A percentile compares a stretch with the other conserved stretches of the same genome.
Conservation (phyloP, 805 yeast species). For the Teunomyces lycoperdinae region DNA sequence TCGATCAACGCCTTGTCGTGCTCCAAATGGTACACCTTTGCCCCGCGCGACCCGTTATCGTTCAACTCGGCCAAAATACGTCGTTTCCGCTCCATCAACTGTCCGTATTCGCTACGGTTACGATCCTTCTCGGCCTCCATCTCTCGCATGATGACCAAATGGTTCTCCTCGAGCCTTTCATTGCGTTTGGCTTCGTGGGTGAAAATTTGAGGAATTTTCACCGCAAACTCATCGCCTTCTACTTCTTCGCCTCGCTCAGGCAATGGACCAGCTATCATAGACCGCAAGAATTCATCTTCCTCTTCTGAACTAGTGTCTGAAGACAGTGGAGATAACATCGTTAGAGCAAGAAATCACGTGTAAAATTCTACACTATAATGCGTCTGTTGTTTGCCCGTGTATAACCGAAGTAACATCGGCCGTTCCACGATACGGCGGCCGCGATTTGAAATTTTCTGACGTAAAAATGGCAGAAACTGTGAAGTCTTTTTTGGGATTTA, state of each 20-base stretch:
- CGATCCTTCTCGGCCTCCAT: conserved; percentile 16
- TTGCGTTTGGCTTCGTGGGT: conserved; percentile 26
- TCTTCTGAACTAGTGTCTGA: not conserved
- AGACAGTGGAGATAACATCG: not conserved
- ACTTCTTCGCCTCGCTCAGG: not conserved
- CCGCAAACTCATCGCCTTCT: conserved; percentile 14
- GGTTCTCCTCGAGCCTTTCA: conserved; percentile 18
- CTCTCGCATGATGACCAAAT: conserved; percentile 17
- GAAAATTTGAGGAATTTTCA: conserved; percentile 29
- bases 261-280: not conserved
- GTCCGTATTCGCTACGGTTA: conserved; percentile 13
- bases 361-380: not conserved
- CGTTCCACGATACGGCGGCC: not conserved
- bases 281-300: not conserved
- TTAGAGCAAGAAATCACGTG: not conserved
- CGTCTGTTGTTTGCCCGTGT: not conserved
- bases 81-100: conserved; percentile 12
- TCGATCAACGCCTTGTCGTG: conserved; percentile 21
- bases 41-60: conserved; percentile 27
- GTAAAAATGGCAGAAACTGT: not conserved
- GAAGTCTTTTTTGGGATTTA: not conserved
- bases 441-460: too few species aligned
- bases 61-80: conserved; percentile 26
- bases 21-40: conserved; percentile 14
- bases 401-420: conserved; percentile 1